phyloP scores from a whole-genome alignment of 768 basidiomycete species.

The Lactifluus rugatus region DNA sequence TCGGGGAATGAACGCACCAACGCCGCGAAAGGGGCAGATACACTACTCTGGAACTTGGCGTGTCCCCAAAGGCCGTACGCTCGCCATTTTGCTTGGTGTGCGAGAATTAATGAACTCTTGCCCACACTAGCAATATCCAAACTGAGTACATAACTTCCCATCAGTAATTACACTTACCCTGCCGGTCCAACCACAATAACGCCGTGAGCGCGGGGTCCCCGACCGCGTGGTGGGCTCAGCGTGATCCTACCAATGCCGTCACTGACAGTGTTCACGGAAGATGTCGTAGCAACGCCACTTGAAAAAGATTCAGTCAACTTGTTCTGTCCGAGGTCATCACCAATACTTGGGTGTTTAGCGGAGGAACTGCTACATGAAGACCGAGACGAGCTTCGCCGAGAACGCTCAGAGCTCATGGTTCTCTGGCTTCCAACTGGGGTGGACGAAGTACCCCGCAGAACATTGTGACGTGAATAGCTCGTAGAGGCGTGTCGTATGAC shows the following conservation, averaged over 20 bases:
- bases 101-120: conserved; percentile 64
- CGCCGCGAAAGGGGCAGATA: conserved; percentile 61
- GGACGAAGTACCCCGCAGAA: conserved; percentile 33
- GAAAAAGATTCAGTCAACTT: not conserved
- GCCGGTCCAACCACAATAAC: conserved; percentile 56
- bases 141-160: not conserved
- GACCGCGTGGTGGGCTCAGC: conserved; percentile 33
- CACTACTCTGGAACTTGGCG: conserved; percentile 57
- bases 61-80: conserved; percentile 67
- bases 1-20: conserved; percentile 33
- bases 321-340: not conserved
- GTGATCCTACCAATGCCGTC: conserved; percentile 39
- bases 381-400: conserved; percentile 28
- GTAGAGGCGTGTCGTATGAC: conserved; percentile 45
- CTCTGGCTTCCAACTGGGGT: conserved; percentile 30
- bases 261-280: conserved; percentile 25
- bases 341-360: not conserved
- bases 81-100: conserved; percentile 65
- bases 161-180: conserved; percentile 35
- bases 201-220: conserved; percentile 42
- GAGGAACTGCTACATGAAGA: conserved; percentile 34
- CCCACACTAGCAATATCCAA: conserved; percentile 41
- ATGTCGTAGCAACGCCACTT: not conserved
- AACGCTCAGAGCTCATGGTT: conserved; percentile 17
- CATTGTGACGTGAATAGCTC: conserved; percentile 48